Percentiles rank a stretch among this genome's conserved stretches.
These are phyloP conservation scores for Nicotiana tomentosiformis DNA, from an alignment of 257 asterid species.

Conservation along the genomic window DNA sequence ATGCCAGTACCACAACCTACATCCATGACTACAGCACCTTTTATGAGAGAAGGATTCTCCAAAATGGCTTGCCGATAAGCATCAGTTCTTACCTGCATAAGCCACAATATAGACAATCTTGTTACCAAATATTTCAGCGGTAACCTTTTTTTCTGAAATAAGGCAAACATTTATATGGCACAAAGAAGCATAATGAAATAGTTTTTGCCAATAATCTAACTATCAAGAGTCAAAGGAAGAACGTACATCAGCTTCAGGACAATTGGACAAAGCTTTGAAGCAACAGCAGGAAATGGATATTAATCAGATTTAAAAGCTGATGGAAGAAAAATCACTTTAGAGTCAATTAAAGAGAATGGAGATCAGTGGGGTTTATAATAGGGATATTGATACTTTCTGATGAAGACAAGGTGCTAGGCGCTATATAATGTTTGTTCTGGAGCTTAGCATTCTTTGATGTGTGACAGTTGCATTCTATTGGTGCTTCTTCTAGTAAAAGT, in stretches of 20 bases:
- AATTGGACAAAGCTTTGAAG: background rate
- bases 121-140: background rate
- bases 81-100: constrained; percentile 79
- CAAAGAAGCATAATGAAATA: background rate
- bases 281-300: background rate
- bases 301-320: background rate
- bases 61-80: constrained; percentile 74
- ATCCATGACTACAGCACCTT: constrained; percentile 79
- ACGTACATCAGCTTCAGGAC: constrained; percentile 1
- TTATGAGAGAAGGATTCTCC: constrained; percentile 79
- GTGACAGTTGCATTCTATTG: background rate
- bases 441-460: background rate
- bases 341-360: background rate
- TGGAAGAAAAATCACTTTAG: background rate
- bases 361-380: background rate
- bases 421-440: background rate
- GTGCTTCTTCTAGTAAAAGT: background rate
- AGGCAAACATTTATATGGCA: background rate
- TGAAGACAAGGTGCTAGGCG: background rate
- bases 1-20: constrained; percentile 99
- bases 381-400: background rate
- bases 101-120: background rate
- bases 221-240: background rate
- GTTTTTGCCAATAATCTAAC: background rate
- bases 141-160: background rate